Percentiles rank a stretch among this genome's conserved stretches.
These are phyloP conservation scores for Helicocarpus griseus DNA, from an alignment of 2,329 filamentous ascomycete species.

Conservation along the genomic window DNA sequence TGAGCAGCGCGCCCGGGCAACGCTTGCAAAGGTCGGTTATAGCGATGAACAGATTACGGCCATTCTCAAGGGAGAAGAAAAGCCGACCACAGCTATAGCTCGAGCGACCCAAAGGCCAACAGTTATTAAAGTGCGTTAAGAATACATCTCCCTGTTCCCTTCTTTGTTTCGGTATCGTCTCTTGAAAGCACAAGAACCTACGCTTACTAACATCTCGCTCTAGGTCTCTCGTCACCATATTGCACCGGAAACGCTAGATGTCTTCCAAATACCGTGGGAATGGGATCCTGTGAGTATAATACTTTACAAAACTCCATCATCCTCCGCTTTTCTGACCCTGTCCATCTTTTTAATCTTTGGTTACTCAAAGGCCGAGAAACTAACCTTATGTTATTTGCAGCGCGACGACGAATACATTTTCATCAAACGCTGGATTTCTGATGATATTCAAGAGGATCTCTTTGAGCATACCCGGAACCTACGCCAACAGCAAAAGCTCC, in stretches of 20 bases:
- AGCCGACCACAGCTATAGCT: slow-evolving; percentile 19
- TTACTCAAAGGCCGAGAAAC: slow-evolving; percentile 12
- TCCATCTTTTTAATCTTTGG: not conserved
- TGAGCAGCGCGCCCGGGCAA: slow-evolving; percentile 26
- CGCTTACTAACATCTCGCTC: not conserved
- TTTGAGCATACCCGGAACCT: slow-evolving; percentile 61
- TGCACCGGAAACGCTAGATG: slow-evolving; percentile 36
- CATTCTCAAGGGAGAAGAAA: slow-evolving; percentile 24
- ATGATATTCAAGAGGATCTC: slow-evolving; percentile 60
- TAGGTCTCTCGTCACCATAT: slow-evolving; percentile 39
- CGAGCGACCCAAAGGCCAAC: slow-evolving; percentile 17
- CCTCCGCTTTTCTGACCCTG: slow-evolving; percentile 6
- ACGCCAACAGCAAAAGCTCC: slow-evolving; percentile 41
- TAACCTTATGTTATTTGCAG: slow-evolving; percentile 20
- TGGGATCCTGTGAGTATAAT: slow-evolving; percentile 34
- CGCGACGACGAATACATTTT: slow-evolving; percentile 58
- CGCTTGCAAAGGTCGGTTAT: slow-evolving; percentile 28
- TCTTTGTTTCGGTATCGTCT: not conserved
- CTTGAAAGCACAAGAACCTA: not conserved
- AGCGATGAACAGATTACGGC: slow-evolving; percentile 34
- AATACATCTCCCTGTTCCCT: not conserved
- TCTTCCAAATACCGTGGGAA: slow-evolving; percentile 38
- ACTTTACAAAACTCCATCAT: slow-evolving; percentile 18
- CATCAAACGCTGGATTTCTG: slow-evolving; percentile 63
- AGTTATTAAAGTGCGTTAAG: slow-evolving; percentile 33